Conservation (phyloP, 2,329 filamentous ascomycete genomes). For the Colletotrichum paranaense region DNA sequence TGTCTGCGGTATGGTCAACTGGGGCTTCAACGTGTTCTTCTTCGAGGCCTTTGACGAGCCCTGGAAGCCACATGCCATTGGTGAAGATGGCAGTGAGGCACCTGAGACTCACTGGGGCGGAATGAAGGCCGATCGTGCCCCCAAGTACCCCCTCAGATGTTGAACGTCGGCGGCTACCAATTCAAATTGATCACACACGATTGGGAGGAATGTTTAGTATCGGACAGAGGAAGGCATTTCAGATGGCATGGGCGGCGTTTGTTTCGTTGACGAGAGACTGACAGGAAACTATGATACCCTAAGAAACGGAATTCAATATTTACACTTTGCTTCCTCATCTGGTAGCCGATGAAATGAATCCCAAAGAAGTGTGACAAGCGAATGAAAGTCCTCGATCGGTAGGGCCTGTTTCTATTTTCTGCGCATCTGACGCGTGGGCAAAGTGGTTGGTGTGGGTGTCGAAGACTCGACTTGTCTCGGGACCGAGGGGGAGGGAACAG, state of each 20-base stretch:
- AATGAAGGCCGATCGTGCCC: conserved; percentile 67
- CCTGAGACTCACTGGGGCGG: conserved; percentile 79
- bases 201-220: neutral
- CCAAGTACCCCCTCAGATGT: conserved; percentile 60
- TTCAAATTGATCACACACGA: neutral
- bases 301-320: conserved; percentile 3
- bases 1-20: conserved; percentile 72
- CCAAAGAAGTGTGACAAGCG: neutral
- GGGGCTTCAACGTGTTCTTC: conserved; percentile 77
- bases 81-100: conserved; percentile 69
- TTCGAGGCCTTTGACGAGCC: conserved; percentile 81
- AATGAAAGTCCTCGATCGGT: neutral
- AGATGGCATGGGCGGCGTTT: conserved; percentile 21
- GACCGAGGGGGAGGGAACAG: neutral
- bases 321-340: conserved; percentile 17
- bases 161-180: neutral
- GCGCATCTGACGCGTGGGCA: conserved; percentile 18
- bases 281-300: neutral
- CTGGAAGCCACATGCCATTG: conserved; percentile 74
- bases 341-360: conserved; percentile 9
- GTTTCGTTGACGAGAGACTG: neutral
- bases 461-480: conserved; percentile 3
- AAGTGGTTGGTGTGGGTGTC: neutral
- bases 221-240: neutral
- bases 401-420: conserved; percentile 8